Evolutionary conservation across 2,329 filamentous ascomycete species (phyloP).

Genomic region (Albophoma yamanashiensis): DNA sequence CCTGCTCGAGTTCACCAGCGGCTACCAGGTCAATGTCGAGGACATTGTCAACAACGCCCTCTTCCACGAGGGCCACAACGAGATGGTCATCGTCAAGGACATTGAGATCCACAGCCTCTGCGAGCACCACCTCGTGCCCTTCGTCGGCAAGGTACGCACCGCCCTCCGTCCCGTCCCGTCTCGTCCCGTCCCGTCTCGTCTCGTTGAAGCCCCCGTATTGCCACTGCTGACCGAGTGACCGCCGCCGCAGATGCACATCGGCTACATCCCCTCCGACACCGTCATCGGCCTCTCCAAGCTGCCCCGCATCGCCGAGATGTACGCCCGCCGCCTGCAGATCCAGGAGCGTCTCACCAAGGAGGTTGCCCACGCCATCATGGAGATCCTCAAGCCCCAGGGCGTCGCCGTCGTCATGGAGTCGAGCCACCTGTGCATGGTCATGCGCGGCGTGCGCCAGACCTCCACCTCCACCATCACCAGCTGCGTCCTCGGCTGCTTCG

Average conservation of each 20-base stretch:
- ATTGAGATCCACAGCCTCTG: conserved; percentile 93
- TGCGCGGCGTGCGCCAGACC: conserved; percentile 95
- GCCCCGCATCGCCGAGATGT: conserved; percentile 94
- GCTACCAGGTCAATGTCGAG: conserved; percentile 87
- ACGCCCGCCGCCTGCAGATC: conserved; percentile 83
- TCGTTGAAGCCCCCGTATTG: too few species aligned
- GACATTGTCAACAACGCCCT: conserved; percentile 90
- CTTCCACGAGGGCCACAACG: conserved; percentile 93
- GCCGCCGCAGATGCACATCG: conserved; percentile 85
- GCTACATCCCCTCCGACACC: conserved; percentile 84
- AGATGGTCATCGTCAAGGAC: conserved; percentile 95
- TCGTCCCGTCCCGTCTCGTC: background rate
- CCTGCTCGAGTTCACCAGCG: conserved; percentile 90
- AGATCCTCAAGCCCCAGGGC: conserved; percentile 85
- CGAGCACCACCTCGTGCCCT: conserved; percentile 95
- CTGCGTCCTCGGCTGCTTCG: conserved; percentile 94
- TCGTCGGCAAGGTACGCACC: conserved; percentile 70
- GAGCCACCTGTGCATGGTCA: conserved; percentile 95
- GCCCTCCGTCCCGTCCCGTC: background rate
- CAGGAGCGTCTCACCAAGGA: conserved; percentile 95
- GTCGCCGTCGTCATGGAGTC: conserved; percentile 98
- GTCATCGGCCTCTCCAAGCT: conserved; percentile 95
- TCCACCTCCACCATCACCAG: conserved; percentile 82
- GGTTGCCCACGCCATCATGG: conserved; percentile 86
- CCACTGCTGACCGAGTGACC: background rate